phyloP scores from a whole-genome alignment of 768 basidiomycete genomes.

The Ephemerocybe angulata region DNA sequence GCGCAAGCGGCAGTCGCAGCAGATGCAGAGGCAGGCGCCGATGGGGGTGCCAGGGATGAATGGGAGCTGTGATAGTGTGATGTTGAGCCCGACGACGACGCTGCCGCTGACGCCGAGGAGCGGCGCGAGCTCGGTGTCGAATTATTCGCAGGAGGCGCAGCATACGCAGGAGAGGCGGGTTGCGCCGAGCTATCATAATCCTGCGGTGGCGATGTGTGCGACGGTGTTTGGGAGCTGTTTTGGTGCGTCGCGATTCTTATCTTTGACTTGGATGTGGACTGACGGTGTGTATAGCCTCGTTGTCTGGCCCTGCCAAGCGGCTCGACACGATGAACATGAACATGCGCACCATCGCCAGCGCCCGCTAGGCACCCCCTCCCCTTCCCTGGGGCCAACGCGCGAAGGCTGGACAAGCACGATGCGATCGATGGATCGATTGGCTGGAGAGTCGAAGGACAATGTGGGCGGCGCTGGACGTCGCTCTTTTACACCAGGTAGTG shows the following conservation, averaged over 20 bases:
- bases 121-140: conserved; percentile 2
- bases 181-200: neutral
- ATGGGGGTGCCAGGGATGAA: neutral
- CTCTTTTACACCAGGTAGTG: conserved; percentile 1
- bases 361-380: too few species aligned
- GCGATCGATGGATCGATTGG: too few species aligned
- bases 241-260: conserved; percentile 1
- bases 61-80: neutral
- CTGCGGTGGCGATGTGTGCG: neutral
- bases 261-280: neutral
- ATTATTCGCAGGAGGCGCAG: conserved; percentile 4
- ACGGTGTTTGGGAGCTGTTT: conserved; percentile 7
- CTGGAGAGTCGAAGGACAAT: too few species aligned
- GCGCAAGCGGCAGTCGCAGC: neutral
- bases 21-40: conserved; percentile 9
- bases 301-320: neutral
- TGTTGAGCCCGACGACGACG: conserved; percentile 6
- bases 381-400: too few species aligned
- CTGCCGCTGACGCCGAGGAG: conserved; percentile 11
- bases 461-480: conserved; percentile 9
- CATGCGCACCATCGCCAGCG: conserved; percentile 3
- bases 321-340: conserved; percentile 7
- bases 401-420: too few species aligned
- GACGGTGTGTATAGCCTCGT: neutral
- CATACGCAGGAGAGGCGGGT: neutral